Evolutionary conservation across 176 grass and related monocot species (phyloP), one percentile per base, ranked within the genome.

Genomic region (Ampelocalamus luodianensis): DNA sequence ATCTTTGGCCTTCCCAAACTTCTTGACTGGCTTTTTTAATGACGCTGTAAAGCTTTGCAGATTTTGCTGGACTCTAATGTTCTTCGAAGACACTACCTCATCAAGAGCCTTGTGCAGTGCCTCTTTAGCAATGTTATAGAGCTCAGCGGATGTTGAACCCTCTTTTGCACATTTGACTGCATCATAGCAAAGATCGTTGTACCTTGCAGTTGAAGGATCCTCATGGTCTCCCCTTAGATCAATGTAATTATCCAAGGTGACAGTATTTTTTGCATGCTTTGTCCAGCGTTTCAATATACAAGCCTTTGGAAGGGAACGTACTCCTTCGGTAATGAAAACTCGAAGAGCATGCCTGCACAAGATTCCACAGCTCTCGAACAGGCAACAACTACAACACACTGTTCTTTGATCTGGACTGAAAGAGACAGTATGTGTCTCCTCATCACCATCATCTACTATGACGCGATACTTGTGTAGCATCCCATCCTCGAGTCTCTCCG

Each of bases 271-370:
- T 53, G 88, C 91, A 94, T 99, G 89, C 22, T 91, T 99, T 70
- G 96, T 92, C 96, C 96, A 99, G 77, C 91, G 90, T 91, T 95
- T 96, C 83, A 99, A 81, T 38, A 96, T 90, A 83, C 92, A 95
- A 66, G 89, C 74, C 69, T 88, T 94, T 54, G 91, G 93, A 84
- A 99, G 78, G 43, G 68, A 58, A 32, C 93, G 88, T 38, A 99
- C 81, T 64, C 91, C 88, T 90, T 95, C 90, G 8, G 92, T 78
- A 51, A 99, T 77, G 69, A 99, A 92, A 77, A 96, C 82, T 66
- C 90, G 90, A 66, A 99, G 82, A 45, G 86, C 83, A 78, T 99
- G 96, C 65, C 93, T 92, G 78, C 96, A 98, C 86, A 98, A 90
- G 71, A 98, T 90, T 59, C 96, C 96, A 82, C 87, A 92, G 74